Conservation (phyloP, 805 yeast species). For the Myxozyma kluyveri region DNA sequence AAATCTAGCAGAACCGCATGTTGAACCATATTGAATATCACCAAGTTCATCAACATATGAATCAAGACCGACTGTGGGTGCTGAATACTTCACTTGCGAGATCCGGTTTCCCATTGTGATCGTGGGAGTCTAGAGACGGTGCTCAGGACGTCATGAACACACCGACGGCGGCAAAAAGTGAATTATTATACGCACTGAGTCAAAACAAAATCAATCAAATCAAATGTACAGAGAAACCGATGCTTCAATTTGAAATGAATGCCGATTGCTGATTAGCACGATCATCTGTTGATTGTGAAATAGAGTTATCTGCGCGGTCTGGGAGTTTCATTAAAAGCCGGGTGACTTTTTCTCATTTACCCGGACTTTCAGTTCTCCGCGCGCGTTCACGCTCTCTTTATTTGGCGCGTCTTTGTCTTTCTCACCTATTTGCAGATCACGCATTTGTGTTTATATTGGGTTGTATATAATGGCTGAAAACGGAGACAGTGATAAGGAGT, state of each 20-base stretch:
- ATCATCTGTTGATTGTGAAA: too few species aligned
- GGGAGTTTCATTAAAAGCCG: neutral
- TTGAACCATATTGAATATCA: constrained; percentile 69
- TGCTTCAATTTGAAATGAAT: too few species aligned
- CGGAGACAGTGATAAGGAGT: constrained; percentile 33
- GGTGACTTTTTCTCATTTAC: neutral
- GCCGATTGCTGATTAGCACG: too few species aligned
- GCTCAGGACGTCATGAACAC: neutral
- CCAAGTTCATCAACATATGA: constrained; percentile 82
- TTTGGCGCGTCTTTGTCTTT: too few species aligned
- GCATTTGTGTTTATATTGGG: too few species aligned
- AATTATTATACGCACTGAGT: too few species aligned
- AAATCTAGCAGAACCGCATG: constrained; percentile 77
- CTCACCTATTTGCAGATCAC: too few species aligned
- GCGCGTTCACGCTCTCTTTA: too few species aligned
- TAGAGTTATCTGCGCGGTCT: too few species aligned
- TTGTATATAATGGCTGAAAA: neutral
- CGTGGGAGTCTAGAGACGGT: neutral
- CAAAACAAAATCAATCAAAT: too few species aligned
- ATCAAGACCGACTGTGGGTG: constrained; percentile 86
- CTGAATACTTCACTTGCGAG: constrained; percentile 82
- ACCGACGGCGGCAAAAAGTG: neutral
- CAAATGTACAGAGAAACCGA: too few species aligned
- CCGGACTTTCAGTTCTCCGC: too few species aligned
- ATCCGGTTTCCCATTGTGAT: constrained; percentile 78